These are phyloP conservation scores for Claviceps sp. DNA, from an alignment of 2,329 filamentous ascomycete species.

Conservation along the genomic window DNA sequence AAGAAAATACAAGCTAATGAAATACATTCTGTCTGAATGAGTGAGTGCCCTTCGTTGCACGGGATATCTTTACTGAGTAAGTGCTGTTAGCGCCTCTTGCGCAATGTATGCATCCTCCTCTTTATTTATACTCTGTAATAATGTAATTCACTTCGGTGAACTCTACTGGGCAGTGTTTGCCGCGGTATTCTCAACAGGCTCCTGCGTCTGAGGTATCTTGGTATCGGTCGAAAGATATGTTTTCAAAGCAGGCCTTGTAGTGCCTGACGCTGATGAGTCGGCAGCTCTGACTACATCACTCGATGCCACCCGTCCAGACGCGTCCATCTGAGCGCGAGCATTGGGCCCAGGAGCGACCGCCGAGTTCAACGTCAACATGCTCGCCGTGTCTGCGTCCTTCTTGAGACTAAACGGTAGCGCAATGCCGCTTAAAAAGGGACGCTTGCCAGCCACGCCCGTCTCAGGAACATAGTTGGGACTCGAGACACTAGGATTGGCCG, in stretches of 20 bases:
- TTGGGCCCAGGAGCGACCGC: slow-evolving; percentile 16
- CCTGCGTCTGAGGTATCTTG: slow-evolving; percentile 21
- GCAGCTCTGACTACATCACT: slow-evolving; percentile 6
- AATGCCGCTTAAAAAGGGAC: slow-evolving; percentile 54
- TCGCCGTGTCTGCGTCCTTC: slow-evolving; percentile 50
- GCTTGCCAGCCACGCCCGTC: slow-evolving; percentile 42
- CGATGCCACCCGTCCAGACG: neutral
- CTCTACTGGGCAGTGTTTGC: neutral
- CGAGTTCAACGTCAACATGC: slow-evolving; percentile 53
- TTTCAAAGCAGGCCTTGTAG: slow-evolving; percentile 31
- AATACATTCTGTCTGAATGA: neutral
- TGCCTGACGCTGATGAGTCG: slow-evolving; percentile 2
- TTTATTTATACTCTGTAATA: neutral
- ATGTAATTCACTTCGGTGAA: neutral
- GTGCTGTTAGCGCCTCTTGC: neutral
- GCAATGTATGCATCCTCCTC: neutral
- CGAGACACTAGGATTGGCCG: slow-evolving; percentile 27
- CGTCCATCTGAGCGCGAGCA: slow-evolving; percentile 10
- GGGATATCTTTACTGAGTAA: slow-evolving; percentile 7
- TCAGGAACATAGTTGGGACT: slow-evolving; percentile 30
- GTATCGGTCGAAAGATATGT: slow-evolving; percentile 35
- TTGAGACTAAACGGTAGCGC: slow-evolving; percentile 61
- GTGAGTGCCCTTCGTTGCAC: slow-evolving; percentile 4
- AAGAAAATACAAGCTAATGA: neutral
- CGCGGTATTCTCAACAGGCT: neutral